Evolutionary conservation across 1,284 basidiomycete species (phyloP).

Genomic region (Apiotrichum laibachii): DNA sequence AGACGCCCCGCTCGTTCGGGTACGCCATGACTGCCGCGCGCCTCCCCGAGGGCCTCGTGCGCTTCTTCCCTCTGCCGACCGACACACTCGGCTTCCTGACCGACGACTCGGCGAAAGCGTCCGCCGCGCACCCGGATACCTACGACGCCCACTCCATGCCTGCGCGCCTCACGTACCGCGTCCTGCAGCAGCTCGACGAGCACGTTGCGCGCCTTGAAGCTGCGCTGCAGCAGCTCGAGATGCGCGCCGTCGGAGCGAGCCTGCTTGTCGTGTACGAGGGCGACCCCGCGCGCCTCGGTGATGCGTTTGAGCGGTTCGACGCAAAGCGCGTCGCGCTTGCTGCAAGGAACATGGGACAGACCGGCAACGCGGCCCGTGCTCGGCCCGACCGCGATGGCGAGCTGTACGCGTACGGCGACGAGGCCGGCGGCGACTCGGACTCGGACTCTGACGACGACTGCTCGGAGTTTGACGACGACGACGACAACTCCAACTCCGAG

Average conservation of each 20-base stretch:
- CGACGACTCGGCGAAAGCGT: background rate
- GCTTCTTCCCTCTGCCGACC: slow-evolving; percentile 67
- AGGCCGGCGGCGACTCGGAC: slow-evolving; percentile 2
- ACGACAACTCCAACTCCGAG: slow-evolving; percentile 43
- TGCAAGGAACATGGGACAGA: slow-evolving; percentile 1
- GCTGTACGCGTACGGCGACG: slow-evolving; percentile 50
- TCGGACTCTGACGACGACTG: slow-evolving; percentile 19
- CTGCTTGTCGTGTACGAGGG: slow-evolving; percentile 84
- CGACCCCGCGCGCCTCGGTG: slow-evolving; percentile 55
- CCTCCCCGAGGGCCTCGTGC: slow-evolving; percentile 68
- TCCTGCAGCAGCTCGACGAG: slow-evolving; percentile 56
- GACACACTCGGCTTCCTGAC: slow-evolving; percentile 18
- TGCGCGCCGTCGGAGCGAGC: slow-evolving; percentile 78
- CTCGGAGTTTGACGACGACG: slow-evolving; percentile 28
- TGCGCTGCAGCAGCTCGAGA: slow-evolving; percentile 60
- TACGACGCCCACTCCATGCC: slow-evolving; percentile 57
- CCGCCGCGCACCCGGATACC: background rate
- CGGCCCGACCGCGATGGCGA: slow-evolving; percentile 31
- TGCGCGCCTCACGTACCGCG: slow-evolving; percentile 57
- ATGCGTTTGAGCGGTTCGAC: slow-evolving; percentile 53
- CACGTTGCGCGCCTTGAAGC: slow-evolving; percentile 59
- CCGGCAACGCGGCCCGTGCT: too few species aligned
- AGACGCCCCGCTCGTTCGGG: slow-evolving; percentile 75
- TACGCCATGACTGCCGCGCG: slow-evolving; percentile 67
- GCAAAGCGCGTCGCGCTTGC: slow-evolving; percentile 27